phyloP scores from a whole-genome alignment of 257 asterid genomes.

The Solanum pinnatisectum region DNA sequence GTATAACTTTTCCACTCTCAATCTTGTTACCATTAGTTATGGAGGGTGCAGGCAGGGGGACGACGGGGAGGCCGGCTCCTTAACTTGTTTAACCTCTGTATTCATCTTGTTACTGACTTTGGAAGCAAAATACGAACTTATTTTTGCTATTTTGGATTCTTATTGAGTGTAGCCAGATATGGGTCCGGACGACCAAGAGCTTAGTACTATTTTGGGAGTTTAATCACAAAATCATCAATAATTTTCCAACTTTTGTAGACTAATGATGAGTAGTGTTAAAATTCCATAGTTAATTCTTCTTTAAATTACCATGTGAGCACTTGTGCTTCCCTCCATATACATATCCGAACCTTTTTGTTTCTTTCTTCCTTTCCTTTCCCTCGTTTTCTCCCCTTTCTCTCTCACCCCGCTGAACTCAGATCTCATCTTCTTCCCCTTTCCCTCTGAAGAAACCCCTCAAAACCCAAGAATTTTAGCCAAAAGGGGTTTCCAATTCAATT shows the following conservation, averaged over 20 bases:
- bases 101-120: no score
- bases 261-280: not conserved
- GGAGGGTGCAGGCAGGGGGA: no score
- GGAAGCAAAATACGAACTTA: no score
- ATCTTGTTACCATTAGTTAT: no score
- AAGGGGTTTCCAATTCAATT: not conserved
- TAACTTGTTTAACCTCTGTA: no score
- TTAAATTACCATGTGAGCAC: not conserved
- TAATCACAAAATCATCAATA: not conserved
- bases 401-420: slow-evolving; percentile 25
- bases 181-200: no score
- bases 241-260: not conserved
- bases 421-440: slow-evolving; percentile 5
- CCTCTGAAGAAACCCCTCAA: not conserved
- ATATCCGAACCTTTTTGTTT: slow-evolving; percentile 77
- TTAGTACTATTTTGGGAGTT: not conserved
- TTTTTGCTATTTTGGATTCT: no score
- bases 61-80: no score
- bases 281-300: not conserved
- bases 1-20: no score
- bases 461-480: not conserved
- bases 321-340: slow-evolving; percentile 85
- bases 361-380: slow-evolving; percentile 51
- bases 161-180: no score
- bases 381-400: slow-evolving; percentile 25